phyloP scores from a whole-genome alignment of 2,329 filamentous ascomycete genomes.

The Huntiella moniliformis region DNA sequence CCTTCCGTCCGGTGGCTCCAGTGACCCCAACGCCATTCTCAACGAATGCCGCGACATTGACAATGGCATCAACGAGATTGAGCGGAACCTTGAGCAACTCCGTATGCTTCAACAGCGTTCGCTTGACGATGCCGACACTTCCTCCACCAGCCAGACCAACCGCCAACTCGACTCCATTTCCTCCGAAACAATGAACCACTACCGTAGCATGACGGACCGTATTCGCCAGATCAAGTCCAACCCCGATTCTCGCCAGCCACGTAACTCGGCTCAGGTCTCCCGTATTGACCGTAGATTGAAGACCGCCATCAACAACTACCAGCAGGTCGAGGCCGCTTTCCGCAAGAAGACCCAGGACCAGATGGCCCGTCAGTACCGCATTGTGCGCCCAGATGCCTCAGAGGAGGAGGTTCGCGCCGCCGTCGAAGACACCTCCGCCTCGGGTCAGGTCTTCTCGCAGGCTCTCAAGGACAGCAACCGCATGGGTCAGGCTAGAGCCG shows the following conservation, averaged over 20 bases:
- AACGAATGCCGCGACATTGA: slow-evolving; percentile 74
- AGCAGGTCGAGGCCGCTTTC: slow-evolving; percentile 62
- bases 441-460: slow-evolving; percentile 72
- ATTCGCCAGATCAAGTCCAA: slow-evolving; percentile 70
- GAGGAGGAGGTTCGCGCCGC: slow-evolving; percentile 62
- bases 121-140: slow-evolving; percentile 57
- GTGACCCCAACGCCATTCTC: slow-evolving; percentile 57
- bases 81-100: slow-evolving; percentile 53
- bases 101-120: slow-evolving; percentile 51
- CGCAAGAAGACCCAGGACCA: slow-evolving; percentile 64
- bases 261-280: slow-evolving; percentile 64
- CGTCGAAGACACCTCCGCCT: slow-evolving; percentile 45
- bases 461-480: slow-evolving; percentile 67
- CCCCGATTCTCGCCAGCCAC: slow-evolving; percentile 51
- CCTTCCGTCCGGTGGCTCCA: slow-evolving; percentile 9
- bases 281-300: slow-evolving; percentile 65
- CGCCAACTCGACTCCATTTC: slow-evolving; percentile 55
- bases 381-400: slow-evolving; percentile 64
- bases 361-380: slow-evolving; percentile 76
- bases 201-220: slow-evolving; percentile 59
- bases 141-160: slow-evolving; percentile 43
- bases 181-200: slow-evolving; percentile 64
- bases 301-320: slow-evolving; percentile 63
- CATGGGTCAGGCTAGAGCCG: slow-evolving; percentile 61
- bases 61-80: slow-evolving; percentile 54